Conservation (phyloP, 208 protist species). For the Naegleria fowleri region DNA sequence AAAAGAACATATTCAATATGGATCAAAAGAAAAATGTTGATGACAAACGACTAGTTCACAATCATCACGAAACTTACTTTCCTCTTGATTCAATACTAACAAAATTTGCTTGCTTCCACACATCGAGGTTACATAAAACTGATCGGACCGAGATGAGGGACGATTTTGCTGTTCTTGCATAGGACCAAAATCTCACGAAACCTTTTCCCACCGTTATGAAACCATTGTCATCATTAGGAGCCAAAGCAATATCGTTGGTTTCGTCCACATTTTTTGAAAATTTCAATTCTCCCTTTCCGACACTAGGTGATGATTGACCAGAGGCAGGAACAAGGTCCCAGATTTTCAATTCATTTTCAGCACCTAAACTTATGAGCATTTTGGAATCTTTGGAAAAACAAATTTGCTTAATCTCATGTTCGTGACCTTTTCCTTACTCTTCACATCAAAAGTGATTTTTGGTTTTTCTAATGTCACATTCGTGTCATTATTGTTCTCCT, state of each 20-base stretch:
- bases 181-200: background rate
- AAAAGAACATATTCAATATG: no score
- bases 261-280: background rate
- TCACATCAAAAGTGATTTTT: slow-evolving; percentile 19
- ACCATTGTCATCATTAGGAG: background rate
- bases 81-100: background rate
- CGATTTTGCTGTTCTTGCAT: background rate
- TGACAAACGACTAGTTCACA: no score
- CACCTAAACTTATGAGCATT: background rate
- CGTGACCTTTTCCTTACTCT: background rate
- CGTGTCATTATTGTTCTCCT: slow-evolving; percentile 13
- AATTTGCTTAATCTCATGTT: background rate
- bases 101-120: background rate
- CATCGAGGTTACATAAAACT: background rate
- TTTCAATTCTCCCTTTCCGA: background rate
- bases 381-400: background rate
- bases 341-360: background rate
- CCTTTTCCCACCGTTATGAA: background rate
- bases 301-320: background rate
- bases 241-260: background rate
- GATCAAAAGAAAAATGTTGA: no score
- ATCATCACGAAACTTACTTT: no score
- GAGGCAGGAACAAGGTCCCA: background rate
- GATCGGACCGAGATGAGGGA: background rate
- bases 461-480: slow-evolving; percentile 34